Evolutionary conservation across 2,329 filamentous ascomycete species (phyloP), one percentile per base, ranked within the genome.

Genomic region (Trichoderma koningii): DNA sequence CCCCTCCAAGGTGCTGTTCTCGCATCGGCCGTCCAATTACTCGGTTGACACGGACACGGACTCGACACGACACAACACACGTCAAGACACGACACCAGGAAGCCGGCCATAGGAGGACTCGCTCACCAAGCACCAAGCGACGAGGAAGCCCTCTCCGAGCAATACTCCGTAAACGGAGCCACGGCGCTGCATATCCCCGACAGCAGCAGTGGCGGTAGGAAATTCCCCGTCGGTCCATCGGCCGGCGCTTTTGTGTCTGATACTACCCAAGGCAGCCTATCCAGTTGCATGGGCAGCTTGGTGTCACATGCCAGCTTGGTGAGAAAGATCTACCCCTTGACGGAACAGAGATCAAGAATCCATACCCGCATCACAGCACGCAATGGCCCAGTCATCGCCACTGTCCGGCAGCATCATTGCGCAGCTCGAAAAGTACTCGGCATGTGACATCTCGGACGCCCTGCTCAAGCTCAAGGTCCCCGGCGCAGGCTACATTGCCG

Each of bases 401-500:
- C 52, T 70, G 19, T 47, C 68, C n/a, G 12, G 42, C 48, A 67
- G 70, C 41, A 70, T 72, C 34, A 19, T 71, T 62, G 67, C 71
- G 61, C 67, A 70, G 63, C 76, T 80, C 26, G 70, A 69, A 65
- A 69, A 74, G 44, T 82, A 81, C 70, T 77, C 76, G 19, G 79
- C 81, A 44, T 83, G 81, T 73, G 81, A 91, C 81, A 80, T 92
- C 66, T 90, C 89, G 12, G 90, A 93, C 74, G 89, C 89, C 6
- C 82, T 93, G 2, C 81, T 91, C 63, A 90, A 89, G 71, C 81
- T 93, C 55, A 83, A 88, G 66, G 83, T 88, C 9, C 82, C 87
- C 12, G 82, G 84, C 53, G 88, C 87, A 28, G 90, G 90, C 62
- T 88, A 87, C 72, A 77, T 93, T 44, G 79, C 86, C 44, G 88